Evolutionary conservation across 352 stramenopile species (phyloP).

Genomic region (Phytophthora litchii): DNA sequence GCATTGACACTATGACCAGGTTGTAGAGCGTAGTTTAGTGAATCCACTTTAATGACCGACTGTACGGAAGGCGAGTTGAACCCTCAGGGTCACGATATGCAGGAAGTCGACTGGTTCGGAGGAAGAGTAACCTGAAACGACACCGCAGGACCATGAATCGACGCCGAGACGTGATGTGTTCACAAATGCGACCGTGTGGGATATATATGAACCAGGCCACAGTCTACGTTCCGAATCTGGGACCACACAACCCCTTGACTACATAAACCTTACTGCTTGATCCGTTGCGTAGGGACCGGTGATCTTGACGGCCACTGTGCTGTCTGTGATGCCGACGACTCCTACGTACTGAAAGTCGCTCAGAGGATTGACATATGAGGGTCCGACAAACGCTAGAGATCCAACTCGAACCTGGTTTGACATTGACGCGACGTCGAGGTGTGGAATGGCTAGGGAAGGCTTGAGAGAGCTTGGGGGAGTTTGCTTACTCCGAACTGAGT

Average conservation of each 20-base stretch:
- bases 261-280: not conserved
- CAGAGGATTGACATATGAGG: not conserved
- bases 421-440: no score
- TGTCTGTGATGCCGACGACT: not conserved
- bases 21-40: conserved; percentile 10
- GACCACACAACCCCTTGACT: not conserved
- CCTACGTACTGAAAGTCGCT: conserved; percentile 2
- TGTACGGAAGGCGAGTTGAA: not conserved
- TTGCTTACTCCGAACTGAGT: no score
- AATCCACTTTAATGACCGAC: conserved; percentile 17
- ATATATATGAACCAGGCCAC: conserved; percentile 11
- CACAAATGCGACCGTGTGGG: conserved; percentile 8
- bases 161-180: not conserved
- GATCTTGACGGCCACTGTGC: not conserved
- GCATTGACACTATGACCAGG: conserved; percentile 1
- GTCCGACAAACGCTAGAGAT: not conserved
- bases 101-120: conserved; percentile 3
- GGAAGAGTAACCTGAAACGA: conserved; percentile 10
- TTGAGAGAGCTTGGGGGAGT: no score
- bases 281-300: not conserved
- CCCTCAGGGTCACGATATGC: not conserved
- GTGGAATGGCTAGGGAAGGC: no score
- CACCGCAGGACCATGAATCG: conserved; percentile 5
- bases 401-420: no score
- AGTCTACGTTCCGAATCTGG: not conserved